phyloP scores from a whole-genome alignment of 768 basidiomycete genomes.

The Psilocybe azurescens region DNA sequence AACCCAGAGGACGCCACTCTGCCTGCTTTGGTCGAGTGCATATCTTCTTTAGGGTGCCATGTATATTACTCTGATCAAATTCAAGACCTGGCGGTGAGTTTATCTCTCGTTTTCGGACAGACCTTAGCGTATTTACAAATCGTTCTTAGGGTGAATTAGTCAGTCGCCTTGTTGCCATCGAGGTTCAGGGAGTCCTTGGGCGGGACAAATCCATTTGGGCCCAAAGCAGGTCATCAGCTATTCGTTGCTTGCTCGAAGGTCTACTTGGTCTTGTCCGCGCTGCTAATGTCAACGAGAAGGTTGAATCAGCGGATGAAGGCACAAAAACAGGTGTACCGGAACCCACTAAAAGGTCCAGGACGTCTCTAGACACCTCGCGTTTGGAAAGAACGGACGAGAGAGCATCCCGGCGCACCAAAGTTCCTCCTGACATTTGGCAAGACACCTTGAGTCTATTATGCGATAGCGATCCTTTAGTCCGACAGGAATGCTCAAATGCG shows the following conservation, averaged over 20 bases:
- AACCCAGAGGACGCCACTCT: conserved; percentile 70
- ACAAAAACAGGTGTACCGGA: conserved; percentile 9
- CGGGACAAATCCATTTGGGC: conserved; percentile 34
- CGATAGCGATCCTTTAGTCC: conserved; percentile 77
- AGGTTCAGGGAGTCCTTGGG: conserved; percentile 62
- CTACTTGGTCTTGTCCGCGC: conserved; percentile 73
- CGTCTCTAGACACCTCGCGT: conserved; percentile 31
- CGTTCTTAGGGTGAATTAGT: conserved; percentile 71
- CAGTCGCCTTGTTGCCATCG: conserved; percentile 71
- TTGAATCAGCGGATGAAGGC: conserved; percentile 14
- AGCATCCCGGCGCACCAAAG: conserved; percentile 61
- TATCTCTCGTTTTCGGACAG: not conserved
- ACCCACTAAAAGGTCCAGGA: conserved; percentile 3
- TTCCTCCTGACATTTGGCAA: conserved; percentile 89
- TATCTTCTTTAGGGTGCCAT: conserved; percentile 86
- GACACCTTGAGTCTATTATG: conserved; percentile 87
- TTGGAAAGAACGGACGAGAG: conserved; percentile 37
- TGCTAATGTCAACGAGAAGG: conserved; percentile 54
- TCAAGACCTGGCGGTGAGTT: conserved; percentile 78
- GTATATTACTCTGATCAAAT: conserved; percentile 97
- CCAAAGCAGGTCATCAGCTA: conserved; percentile 61
- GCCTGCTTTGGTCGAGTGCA: conserved; percentile 71
- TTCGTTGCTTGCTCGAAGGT: conserved; percentile 72
- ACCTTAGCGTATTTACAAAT: not conserved
- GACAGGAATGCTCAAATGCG: conserved; percentile 76